A percentile compares a stretch with the other conserved stretches of the same genome.
phyloP scores from a whole-genome alignment of 768 basidiomycete genomes.

The Boletus edulis region DNA sequence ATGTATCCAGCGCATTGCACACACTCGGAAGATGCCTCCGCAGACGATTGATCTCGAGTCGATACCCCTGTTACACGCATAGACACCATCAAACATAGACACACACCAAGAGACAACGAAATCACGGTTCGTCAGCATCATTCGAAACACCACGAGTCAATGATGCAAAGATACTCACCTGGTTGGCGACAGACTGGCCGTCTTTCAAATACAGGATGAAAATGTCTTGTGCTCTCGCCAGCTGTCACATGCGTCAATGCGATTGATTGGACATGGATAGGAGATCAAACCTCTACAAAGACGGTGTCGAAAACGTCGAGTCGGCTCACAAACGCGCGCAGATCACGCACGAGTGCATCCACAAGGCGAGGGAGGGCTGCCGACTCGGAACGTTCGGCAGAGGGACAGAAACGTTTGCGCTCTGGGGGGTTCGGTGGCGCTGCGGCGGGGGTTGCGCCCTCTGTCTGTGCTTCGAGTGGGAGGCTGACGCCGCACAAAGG shows the following conservation, averaged over 20 bases:
- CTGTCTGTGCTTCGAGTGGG: background rate
- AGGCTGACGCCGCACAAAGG: background rate
- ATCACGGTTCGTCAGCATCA: background rate
- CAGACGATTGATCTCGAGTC: conserved; percentile 15
- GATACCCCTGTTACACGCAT: conserved; percentile 11
- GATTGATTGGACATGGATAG: no score
- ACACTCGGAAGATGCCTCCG: conserved; percentile 12
- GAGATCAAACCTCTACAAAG: conserved; percentile 12
- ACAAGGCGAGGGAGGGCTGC: background rate
- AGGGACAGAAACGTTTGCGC: background rate
- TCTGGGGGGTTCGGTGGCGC: background rate
- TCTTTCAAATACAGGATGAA: conserved; percentile 20
- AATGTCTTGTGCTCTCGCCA: conserved; percentile 18
- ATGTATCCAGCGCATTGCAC: conserved; percentile 16
- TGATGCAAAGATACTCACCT: background rate
- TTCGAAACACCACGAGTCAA: no score
- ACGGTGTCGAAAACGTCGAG: conserved; percentile 9
- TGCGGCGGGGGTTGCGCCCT: background rate
- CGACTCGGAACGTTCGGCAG: background rate
- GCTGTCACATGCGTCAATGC: background rate
- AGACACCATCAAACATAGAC: background rate
- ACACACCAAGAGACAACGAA: background rate
- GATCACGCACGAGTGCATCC: conserved; percentile 4
- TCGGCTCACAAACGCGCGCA: conserved; percentile 6
- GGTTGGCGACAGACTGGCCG: conserved; percentile 11